Conservation (phyloP, 768 basidiomycete species). For the Brasilioporus rufonigricans region DNA sequence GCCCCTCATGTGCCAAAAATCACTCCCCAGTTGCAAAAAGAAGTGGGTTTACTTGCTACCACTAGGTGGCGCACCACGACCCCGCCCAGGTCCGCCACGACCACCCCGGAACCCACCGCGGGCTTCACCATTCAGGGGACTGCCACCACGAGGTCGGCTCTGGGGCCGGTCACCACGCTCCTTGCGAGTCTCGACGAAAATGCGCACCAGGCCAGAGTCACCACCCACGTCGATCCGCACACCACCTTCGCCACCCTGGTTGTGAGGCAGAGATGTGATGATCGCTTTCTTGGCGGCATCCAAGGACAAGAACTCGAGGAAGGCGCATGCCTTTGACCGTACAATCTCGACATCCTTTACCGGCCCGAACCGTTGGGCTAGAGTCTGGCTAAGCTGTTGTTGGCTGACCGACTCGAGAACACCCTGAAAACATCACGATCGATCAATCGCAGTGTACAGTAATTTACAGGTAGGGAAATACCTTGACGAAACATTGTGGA, state of each 20-base stretch:
- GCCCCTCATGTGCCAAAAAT: background rate
- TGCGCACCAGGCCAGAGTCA: conserved; percentile 49
- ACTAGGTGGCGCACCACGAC: conserved; percentile 36
- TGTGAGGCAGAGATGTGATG: conserved; percentile 57
- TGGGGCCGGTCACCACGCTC: conserved; percentile 82
- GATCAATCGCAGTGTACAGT: background rate
- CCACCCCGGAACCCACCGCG: conserved; percentile 49
- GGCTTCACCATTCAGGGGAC: conserved; percentile 46
- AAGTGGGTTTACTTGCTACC: conserved; percentile 21
- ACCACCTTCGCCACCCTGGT: conserved; percentile 86
- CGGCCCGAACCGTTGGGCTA: conserved; percentile 69
- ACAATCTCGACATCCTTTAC: conserved; percentile 90
- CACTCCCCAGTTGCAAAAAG: background rate
- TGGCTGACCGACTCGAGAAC: conserved; percentile 67
- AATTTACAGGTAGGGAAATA: conserved; percentile 29
- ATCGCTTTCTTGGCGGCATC: conserved; percentile 89
- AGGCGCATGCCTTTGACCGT: conserved; percentile 86
- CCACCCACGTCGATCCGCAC: conserved; percentile 71
- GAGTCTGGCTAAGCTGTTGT: conserved; percentile 44
- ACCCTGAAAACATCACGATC: conserved; percentile 44
- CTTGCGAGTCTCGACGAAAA: conserved; percentile 87
- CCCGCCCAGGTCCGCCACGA: conserved; percentile 43
- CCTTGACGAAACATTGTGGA: conserved; percentile 91
- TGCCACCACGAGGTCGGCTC: conserved; percentile 59
- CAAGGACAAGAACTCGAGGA: conserved; percentile 80